These are phyloP conservation scores for Hirsutella minnesotensis DNA, from an alignment of 2,329 filamentous ascomycete genomes.

Conservation along the genomic window DNA sequence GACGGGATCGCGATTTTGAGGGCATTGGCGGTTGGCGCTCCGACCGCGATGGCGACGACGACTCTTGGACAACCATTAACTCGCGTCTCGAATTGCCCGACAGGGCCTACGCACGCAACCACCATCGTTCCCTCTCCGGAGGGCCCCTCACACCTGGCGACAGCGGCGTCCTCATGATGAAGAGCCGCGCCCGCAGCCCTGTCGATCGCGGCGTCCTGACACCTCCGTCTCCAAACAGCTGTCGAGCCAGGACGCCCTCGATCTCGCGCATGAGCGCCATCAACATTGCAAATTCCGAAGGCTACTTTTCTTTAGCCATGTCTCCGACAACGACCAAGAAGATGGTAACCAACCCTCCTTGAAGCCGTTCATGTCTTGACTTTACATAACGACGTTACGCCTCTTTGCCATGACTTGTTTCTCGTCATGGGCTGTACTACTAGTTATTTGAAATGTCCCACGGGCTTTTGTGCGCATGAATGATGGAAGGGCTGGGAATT, in stretches of 20 bases:
- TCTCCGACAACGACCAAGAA: constrained; percentile 21
- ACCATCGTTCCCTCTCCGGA: constrained; percentile 28
- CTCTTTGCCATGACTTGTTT: not conserved
- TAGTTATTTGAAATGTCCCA: no score
- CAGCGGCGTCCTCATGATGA: constrained; percentile 32
- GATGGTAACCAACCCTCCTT: not conserved
- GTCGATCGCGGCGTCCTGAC: constrained; percentile 13
- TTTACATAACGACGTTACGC: not conserved
- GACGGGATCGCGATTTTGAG: constrained; percentile 44
- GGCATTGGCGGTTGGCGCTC: constrained; percentile 48
- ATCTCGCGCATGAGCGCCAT: constrained; percentile 20
- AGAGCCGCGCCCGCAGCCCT: constrained; percentile 23
- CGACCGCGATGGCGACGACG: constrained; percentile 22
- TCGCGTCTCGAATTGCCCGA: constrained; percentile 38
- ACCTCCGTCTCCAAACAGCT: constrained; percentile 31
- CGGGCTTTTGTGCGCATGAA: no score
- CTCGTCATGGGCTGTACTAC: not conserved
- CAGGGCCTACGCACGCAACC: constrained; percentile 24
- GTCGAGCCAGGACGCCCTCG: constrained; percentile 36
- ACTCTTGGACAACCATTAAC: constrained; percentile 40
- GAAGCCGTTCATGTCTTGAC: not conserved
- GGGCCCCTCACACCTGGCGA: constrained; percentile 27
- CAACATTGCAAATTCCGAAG: constrained; percentile 18
- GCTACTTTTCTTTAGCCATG: constrained; percentile 28
- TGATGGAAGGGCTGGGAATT: not conserved